These are phyloP conservation scores for Yamadazyma epiphylla DNA, from an alignment of 1,139 yeast species.

Conservation along the genomic window DNA sequence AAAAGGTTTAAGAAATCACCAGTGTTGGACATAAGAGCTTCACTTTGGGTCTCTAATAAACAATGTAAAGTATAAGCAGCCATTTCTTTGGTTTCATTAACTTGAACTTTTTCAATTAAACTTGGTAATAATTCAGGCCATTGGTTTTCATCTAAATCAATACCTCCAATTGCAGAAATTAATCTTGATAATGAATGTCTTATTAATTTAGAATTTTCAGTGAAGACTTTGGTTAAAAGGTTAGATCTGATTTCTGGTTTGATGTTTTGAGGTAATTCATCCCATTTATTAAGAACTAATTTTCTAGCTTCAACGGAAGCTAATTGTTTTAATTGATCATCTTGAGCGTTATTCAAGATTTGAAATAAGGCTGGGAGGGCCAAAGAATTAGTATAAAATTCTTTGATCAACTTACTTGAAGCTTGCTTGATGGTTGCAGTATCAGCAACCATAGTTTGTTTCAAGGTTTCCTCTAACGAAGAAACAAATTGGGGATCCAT, in stretches of 20 bases:
- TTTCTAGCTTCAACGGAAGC: conserved; percentile 97
- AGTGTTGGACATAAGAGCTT: conserved; percentile 59
- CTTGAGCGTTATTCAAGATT: conserved; percentile 64
- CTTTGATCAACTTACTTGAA: conserved; percentile 66
- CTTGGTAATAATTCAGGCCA: conserved; percentile 81
- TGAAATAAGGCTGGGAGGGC: conserved; percentile 83
- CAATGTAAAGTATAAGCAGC: conserved; percentile 78
- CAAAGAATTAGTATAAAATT: conserved; percentile 67
- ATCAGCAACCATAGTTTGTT: conserved; percentile 72
- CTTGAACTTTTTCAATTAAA: conserved; percentile 68
- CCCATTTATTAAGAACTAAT: conserved; percentile 74
- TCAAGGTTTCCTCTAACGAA: conserved; percentile 74
- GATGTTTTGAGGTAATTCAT: conserved; percentile 43
- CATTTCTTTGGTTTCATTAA: conserved; percentile 68
- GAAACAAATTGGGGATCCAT: conserved; percentile 71
- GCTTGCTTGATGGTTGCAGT: conserved; percentile 80
- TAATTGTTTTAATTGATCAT: conserved; percentile 67
- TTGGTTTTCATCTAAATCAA: conserved; percentile 58
- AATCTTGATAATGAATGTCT: conserved; percentile 91
- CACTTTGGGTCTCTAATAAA: conserved; percentile 70
- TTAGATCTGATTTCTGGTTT: conserved; percentile 64
- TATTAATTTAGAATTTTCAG: conserved; percentile 53
- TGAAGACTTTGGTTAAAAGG: conserved; percentile 66
- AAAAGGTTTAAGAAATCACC: conserved; percentile 70
- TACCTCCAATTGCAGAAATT: conserved; percentile 78